Conservation (phyloP, 164 flowering plant species). For the Buxus sempervirens region DNA sequence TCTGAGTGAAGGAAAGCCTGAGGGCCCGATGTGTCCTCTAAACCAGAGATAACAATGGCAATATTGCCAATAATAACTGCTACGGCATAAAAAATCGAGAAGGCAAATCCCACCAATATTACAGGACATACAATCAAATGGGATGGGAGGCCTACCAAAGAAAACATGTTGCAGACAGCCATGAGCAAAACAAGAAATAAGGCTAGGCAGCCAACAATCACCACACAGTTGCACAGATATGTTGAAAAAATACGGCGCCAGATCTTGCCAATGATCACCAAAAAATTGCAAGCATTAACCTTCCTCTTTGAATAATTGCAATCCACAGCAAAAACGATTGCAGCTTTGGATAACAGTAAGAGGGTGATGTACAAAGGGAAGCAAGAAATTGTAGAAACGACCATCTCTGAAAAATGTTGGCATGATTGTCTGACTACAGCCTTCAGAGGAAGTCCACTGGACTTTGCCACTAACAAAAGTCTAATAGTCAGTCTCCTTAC, state of each 20-base stretch:
- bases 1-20: slow-evolving; percentile 73
- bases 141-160: slow-evolving; percentile 43
- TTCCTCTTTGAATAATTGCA: slow-evolving; percentile 66
- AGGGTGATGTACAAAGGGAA: slow-evolving; percentile 74
- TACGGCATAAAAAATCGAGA: slow-evolving; percentile 77
- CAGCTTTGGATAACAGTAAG: slow-evolving; percentile 70
- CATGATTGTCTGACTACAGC: slow-evolving; percentile 60
- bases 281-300: slow-evolving; percentile 48
- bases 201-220: slow-evolving; percentile 52
- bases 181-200: slow-evolving; percentile 59
- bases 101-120: slow-evolving; percentile 48
- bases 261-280: slow-evolving; percentile 37
- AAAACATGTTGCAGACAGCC: slow-evolving; percentile 51
- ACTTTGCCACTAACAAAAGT: slow-evolving; percentile 53
- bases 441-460: slow-evolving; percentile 73
- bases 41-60: slow-evolving; percentile 67
- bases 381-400: slow-evolving; percentile 49
- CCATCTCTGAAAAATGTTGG: slow-evolving; percentile 63
- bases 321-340: slow-evolving; percentile 78
- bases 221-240: slow-evolving; percentile 63
- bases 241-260: slow-evolving; percentile 76
- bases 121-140: slow-evolving; percentile 62
- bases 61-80: slow-evolving; percentile 71
- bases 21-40: slow-evolving; percentile 89
- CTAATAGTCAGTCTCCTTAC: slow-evolving; percentile 54